phyloP scores from a whole-genome alignment of 495 filamentous ascomycete species.

The Hamigera avellanea region DNA sequence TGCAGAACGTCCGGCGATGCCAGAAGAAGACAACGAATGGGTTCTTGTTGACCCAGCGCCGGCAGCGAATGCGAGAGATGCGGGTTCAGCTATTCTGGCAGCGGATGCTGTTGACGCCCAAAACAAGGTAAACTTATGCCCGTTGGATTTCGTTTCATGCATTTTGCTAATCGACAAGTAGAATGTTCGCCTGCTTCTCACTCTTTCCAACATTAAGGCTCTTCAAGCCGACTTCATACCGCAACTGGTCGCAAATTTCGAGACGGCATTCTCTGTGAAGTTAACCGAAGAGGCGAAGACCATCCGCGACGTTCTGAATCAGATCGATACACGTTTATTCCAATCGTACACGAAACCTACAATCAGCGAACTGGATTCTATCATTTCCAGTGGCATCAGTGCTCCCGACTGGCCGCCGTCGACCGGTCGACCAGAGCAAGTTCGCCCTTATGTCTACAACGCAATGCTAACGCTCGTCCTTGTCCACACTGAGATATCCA shows the following conservation, averaged over 20 bases:
- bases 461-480: conserved; percentile 72
- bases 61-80: conserved; percentile 18
- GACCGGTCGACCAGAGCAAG: conserved; percentile 55
- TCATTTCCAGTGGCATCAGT: conserved; percentile 59
- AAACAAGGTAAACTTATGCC: conserved; percentile 47
- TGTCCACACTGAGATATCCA: conserved; percentile 83
- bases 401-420: conserved; percentile 59
- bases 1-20: conserved; percentile 59
- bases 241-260: conserved; percentile 74
- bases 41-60: conserved; percentile 17
- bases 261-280: conserved; percentile 78
- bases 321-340: conserved; percentile 86
- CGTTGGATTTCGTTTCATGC: background rate
- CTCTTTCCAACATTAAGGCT: conserved; percentile 75
- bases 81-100: conserved; percentile 21
- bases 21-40: conserved; percentile 48
- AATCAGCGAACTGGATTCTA: conserved; percentile 45
- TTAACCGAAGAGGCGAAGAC: conserved; percentile 84
- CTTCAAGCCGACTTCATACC: conserved; percentile 70
- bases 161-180: conserved; percentile 22
- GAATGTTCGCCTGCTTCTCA: conserved; percentile 88
- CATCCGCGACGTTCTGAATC: conserved; percentile 74
- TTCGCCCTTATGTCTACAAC: conserved; percentile 79
- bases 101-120: conserved; percentile 52
- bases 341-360: conserved; percentile 75